Percentiles rank a stretch among this genome's conserved stretches.
These are phyloP conservation scores for Aspergillus novofumigatus DNA, from an alignment of 2,329 filamentous ascomycete species.

Conservation along the genomic window DNA sequence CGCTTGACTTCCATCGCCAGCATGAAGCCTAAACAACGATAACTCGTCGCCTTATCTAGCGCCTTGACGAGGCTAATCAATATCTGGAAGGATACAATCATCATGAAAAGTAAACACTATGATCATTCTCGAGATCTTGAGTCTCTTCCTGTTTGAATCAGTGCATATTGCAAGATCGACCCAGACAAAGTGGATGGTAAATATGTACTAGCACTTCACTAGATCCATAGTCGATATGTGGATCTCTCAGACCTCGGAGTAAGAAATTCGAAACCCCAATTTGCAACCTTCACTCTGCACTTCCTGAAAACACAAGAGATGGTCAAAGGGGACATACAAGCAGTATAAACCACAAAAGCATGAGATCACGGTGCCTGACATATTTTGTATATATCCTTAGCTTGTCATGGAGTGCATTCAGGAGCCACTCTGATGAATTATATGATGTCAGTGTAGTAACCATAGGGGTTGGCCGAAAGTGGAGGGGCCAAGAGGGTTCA, in stretches of 20 bases:
- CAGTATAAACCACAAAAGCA: neutral
- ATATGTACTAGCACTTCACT: neutral
- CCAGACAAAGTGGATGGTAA: neutral
- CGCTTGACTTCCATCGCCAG: neutral
- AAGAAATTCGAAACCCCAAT: neutral
- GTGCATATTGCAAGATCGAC: neutral
- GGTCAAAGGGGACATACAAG: neutral
- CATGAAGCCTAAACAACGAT: neutral
- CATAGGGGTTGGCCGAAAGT: slow-evolving; percentile 4
- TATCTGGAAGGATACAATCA: too few relatives aligned
- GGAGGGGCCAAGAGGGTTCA: slow-evolving; percentile 4
- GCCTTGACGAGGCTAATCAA: neutral
- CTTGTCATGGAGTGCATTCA: neutral
- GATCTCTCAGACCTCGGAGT: neutral
- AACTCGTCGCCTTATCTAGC: neutral
- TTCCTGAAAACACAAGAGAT: neutral
- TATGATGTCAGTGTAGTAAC: slow-evolving; percentile 11
- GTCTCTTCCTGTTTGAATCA: neutral
- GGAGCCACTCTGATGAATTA: neutral
- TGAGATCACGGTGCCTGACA: neutral
- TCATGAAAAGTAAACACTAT: too few relatives aligned
- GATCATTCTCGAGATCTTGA: neutral
- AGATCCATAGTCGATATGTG: neutral
- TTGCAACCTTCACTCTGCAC: neutral
- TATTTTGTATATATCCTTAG: neutral